Conservation (phyloP, 208 protist genomes). For the Leishmania gerbilli region DNA sequence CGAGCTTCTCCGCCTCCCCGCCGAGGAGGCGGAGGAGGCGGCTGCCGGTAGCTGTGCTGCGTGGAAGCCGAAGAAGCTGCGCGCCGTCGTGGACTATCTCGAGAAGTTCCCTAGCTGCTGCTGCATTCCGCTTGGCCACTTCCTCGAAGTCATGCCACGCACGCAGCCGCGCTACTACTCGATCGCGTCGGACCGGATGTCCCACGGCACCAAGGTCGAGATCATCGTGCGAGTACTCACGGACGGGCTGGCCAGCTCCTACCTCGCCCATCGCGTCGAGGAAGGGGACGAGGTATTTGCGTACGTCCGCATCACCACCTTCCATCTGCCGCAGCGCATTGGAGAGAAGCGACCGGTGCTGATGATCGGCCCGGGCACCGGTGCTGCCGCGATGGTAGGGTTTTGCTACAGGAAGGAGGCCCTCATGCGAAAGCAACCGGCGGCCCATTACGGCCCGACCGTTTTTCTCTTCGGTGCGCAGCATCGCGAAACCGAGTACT, state of each 20-base stretch:
- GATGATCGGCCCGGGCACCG: conserved; percentile 95
- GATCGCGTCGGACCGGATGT: conserved; percentile 91
- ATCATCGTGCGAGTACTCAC: conserved; percentile 83
- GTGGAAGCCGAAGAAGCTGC: conserved; percentile 21
- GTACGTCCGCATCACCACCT: conserved; percentile 88
- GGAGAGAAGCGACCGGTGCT: conserved; percentile 60
- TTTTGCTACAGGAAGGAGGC: conserved; percentile 77
- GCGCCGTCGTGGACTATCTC: conserved; percentile 76
- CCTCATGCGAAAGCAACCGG: conserved; percentile 50
- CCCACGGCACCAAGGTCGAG: conserved; percentile 66
- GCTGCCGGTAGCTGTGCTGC: neutral
- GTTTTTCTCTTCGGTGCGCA: conserved; percentile 78
- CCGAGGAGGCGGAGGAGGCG: conserved; percentile 1
- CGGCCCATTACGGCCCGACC: conserved; percentile 35
- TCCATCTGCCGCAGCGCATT: conserved; percentile 76
- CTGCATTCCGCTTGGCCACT: conserved; percentile 57
- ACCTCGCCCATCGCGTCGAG: conserved; percentile 57
- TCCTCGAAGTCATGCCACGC: conserved; percentile 90
- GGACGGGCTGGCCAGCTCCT: conserved; percentile 80
- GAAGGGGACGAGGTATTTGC: conserved; percentile 49
- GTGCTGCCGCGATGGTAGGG: conserved; percentile 80
- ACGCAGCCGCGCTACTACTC: conserved; percentile 96
- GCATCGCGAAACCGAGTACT: conserved; percentile 54
- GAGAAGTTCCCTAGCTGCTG: conserved; percentile 72
- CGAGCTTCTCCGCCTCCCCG: conserved; percentile 30